Evolutionary conservation across 2,329 filamentous ascomycete species (phyloP).

Genomic region (Sporothrix protearum): DNA sequence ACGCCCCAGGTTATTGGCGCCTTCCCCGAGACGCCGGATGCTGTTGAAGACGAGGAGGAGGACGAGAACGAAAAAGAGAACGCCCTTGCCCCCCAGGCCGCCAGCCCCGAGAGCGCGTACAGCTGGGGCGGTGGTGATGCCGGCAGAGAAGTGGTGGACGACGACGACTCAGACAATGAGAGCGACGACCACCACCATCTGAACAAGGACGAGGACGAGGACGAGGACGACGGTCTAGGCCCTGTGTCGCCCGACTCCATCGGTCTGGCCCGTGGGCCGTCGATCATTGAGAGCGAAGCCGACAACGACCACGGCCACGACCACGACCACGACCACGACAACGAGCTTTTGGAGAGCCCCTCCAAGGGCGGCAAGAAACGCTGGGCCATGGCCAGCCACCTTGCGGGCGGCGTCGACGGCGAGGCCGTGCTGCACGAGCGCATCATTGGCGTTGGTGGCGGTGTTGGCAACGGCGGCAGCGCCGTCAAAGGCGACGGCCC

Average conservation of each 20-base stretch:
- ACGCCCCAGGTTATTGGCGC: neutral
- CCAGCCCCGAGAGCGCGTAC: constrained; percentile 17
- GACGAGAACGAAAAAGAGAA: neutral
- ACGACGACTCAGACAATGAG: neutral
- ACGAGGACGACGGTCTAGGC: neutral
- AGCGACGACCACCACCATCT: neutral
- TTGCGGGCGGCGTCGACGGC: neutral
- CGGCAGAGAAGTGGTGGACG: neutral
- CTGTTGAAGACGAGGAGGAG: neutral
- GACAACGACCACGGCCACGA: too few species aligned
- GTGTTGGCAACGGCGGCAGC: neutral
- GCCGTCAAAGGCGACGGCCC: constrained; percentile 24
- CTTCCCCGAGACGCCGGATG: neutral
- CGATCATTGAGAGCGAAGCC: constrained; percentile 29
- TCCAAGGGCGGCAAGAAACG: neutral
- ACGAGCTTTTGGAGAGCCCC: neutral
- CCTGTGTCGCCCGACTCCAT: constrained; percentile 31
- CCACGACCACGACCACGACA: too few species aligned
- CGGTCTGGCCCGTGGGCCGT: constrained; percentile 37
- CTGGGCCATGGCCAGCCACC: constrained; percentile 16
- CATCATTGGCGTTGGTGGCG: neutral
- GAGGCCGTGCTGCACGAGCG: constrained; percentile 2
- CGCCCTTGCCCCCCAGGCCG: neutral
- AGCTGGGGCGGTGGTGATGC: constrained; percentile 17
- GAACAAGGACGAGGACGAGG: neutral